These are phyloP conservation scores for Penicillium angulare DNA, from an alignment of 495 filamentous ascomycete genomes.

Conservation along the genomic window DNA sequence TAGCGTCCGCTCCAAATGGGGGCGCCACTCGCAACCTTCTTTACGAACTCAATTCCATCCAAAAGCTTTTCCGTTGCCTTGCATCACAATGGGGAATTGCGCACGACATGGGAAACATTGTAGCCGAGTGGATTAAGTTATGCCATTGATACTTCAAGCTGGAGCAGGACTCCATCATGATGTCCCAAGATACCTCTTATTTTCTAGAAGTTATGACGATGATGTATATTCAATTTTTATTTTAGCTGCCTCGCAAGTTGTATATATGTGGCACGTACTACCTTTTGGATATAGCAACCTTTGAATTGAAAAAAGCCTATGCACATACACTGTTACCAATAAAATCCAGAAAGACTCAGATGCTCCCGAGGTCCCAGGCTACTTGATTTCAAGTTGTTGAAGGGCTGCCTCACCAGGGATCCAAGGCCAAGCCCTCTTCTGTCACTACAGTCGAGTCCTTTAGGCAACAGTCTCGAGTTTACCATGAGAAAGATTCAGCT, in stretches of 20 bases:
- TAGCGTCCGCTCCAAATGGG: constrained; percentile 14
- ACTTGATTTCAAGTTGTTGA: too few species aligned
- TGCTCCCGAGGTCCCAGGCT: too few species aligned
- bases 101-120: constrained; percentile 48
- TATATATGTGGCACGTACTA: background rate
- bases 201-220: too few species aligned
- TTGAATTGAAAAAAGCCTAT: background rate
- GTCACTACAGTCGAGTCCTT: too few species aligned
- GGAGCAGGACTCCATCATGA: constrained; percentile 7
- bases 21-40: constrained; percentile 38
- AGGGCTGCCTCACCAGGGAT: too few species aligned
- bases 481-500: too few species aligned
- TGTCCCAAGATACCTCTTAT: background rate
- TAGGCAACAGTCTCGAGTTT: too few species aligned
- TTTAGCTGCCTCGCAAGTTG: background rate
- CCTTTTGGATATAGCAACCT: background rate
- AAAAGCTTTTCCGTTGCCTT: constrained; percentile 49
- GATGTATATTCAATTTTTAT: background rate
- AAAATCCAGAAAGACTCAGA: too few species aligned
- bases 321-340: too few species aligned
- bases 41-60: constrained; percentile 51
- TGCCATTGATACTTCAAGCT: constrained; percentile 43
- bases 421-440: too few species aligned
- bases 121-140: constrained; percentile 46
- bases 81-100: constrained; percentile 50